Evolutionary conservation across 257 asterid species (phyloP).

Genomic region (Petunia axillaris): DNA sequence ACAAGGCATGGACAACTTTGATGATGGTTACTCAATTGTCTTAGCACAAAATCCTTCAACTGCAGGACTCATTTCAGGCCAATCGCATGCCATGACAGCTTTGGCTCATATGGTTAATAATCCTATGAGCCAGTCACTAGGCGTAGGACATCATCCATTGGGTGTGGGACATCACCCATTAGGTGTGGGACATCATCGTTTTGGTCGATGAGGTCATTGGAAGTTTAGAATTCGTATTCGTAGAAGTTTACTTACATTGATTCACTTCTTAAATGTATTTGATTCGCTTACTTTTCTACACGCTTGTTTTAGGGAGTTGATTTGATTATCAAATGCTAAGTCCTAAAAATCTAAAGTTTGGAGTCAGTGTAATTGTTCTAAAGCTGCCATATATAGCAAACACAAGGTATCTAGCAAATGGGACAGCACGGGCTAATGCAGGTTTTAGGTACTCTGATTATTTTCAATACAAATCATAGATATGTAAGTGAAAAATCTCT

Average conservation of each 20-base stretch:
- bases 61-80: slow-evolving; percentile 41
- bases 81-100: slow-evolving; percentile 38
- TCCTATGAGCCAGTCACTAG: no score
- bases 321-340: neutral
- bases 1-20: slow-evolving; percentile 52
- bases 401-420: no score
- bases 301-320: neutral
- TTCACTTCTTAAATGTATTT: neutral
- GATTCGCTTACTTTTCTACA: neutral
- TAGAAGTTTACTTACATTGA: neutral
- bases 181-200: slow-evolving; percentile 23
- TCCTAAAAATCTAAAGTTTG: no score
- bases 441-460: no score
- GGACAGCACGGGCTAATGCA: no score
- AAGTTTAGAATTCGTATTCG: neutral
- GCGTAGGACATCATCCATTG: neutral
- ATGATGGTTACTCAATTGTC: slow-evolving; percentile 60
- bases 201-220: neutral
- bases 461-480: no score
- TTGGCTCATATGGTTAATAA: slow-evolving; percentile 20
- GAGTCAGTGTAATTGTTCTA: no score
- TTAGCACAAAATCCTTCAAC: slow-evolving; percentile 55
- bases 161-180: slow-evolving; percentile 21
- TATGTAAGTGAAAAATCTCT: no score
- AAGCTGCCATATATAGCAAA: no score